Evolutionary conservation across 2,329 filamentous ascomycete genomes (phyloP), one percentile per base, ranked within the genome.

Genomic region (Rhexocercosporidium sp.): DNA sequence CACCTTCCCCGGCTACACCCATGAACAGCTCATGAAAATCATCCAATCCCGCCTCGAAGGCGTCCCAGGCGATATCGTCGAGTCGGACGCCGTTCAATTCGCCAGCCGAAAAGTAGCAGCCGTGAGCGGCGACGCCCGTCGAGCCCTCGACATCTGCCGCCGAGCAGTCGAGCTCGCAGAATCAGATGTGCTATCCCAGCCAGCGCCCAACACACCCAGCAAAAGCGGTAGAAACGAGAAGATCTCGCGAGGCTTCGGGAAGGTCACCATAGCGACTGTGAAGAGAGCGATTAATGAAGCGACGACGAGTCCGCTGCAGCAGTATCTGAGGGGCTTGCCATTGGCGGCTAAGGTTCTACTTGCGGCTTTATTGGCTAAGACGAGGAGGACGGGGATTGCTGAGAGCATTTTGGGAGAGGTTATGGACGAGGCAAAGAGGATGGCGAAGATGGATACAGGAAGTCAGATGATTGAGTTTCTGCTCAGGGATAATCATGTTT

Each of bases 1-100:
- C 76, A 97, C 96, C 0, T 99, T 99, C 75, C 93, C 96, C 0
- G 96, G 96, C 25, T 99, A 99, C 79, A 97, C 94, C 66, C 94
- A 99, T 78, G 94, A 96, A 67, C 96, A 99, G 79, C 86, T 99
- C 47, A 97, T 98, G 92, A 92, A 91, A 73, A 99, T 99, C 76
- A 97, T 99, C 70, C 91, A 95, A 76, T 97, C 94, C n/a, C 91
- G 96, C 34, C 86, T 99, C 1, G 89, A 93, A 76, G 93, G 93
- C 63, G 93, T 98, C 0, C 91, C 92, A 0, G 94, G 93, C 29
- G 90, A 94, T 72, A 91, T 99, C 53, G 95, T 99, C 47, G 93
- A 97, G 69, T 83, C 93, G 1, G 96, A 99, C 76, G 96, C 96
- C 16, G 88, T 99, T 59, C 95, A 98, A 79, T 99, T 99, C 76